phyloP scores from a whole-genome alignment of 2,329 filamentous ascomycete genomes.

The Verticillium isaacii region DNA sequence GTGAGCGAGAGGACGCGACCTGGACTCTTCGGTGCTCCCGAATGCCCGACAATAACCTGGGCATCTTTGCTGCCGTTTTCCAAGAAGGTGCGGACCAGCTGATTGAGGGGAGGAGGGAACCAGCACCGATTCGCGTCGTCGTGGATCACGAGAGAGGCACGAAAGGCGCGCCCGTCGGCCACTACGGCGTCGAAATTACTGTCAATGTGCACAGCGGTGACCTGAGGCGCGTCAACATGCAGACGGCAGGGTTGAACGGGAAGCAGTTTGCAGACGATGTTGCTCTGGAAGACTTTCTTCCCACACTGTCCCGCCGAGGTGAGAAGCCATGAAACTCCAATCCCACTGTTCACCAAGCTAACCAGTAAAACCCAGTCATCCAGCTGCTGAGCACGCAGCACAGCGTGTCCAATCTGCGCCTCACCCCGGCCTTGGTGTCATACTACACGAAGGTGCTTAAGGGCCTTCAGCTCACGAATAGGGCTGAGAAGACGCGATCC shows the following conservation, averaged over 20 bases:
- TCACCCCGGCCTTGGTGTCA: constrained; percentile 66
- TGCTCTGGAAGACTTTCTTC: constrained; percentile 65
- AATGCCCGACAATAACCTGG: constrained; percentile 55
- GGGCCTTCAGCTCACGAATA: constrained; percentile 58
- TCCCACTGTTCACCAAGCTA: background rate
- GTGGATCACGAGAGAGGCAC: constrained; percentile 65
- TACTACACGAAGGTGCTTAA: constrained; percentile 76
- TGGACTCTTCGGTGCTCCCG: constrained; percentile 75
- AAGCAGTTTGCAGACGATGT: constrained; percentile 71
- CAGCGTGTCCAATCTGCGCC: constrained; percentile 56
- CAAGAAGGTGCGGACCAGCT: constrained; percentile 62
- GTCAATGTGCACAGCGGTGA: constrained; percentile 57
- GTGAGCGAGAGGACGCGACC: constrained; percentile 72
- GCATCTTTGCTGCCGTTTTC: constrained; percentile 63
- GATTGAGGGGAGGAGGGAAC: constrained; percentile 59
- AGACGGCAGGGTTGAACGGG: constrained; percentile 61
- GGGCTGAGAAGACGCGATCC: constrained; percentile 60
- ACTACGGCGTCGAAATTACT: constrained; percentile 68
- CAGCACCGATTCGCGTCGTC: constrained; percentile 67
- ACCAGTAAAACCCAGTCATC: constrained; percentile 52
- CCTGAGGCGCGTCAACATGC: constrained; percentile 42
- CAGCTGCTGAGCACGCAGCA: constrained; percentile 69
- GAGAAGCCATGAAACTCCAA: constrained; percentile 24
- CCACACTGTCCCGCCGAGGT: constrained; percentile 71
- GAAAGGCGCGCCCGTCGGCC: constrained; percentile 60